Percentiles rank a stretch among this genome's conserved stretches.
Conservation (phyloP, 2,329 filamentous ascomycete genomes). For the Epichloe sp. region DNA sequence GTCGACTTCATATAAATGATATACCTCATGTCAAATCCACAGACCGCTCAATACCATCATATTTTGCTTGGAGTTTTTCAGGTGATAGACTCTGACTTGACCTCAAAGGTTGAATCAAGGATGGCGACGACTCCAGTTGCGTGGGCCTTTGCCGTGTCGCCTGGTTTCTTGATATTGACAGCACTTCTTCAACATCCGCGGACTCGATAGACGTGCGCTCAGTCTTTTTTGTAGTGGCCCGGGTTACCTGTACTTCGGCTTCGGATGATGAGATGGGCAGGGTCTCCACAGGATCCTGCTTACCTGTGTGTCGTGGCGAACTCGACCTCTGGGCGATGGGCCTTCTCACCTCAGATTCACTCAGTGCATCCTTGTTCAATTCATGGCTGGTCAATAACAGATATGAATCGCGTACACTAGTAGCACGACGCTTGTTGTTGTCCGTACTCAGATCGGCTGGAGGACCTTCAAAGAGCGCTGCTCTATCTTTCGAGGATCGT, state of each 20-base stretch:
- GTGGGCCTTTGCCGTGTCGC: not conserved
- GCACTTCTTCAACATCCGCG: slow-evolving; percentile 2
- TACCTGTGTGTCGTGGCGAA: not conserved
- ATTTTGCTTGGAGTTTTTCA: slow-evolving; percentile 6
- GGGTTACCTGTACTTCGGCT: not conserved
- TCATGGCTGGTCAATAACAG: not conserved
- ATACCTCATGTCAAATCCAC: slow-evolving; percentile 8
- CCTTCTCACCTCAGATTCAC: not conserved
- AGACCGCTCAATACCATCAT: slow-evolving; percentile 21
- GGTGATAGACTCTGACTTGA: slow-evolving; percentile 4
- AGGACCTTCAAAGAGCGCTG: slow-evolving; percentile 9
- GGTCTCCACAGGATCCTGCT: not conserved
- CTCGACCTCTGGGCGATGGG: not conserved
- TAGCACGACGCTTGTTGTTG: not conserved
- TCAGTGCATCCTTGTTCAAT: not conserved
- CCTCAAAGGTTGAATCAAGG: slow-evolving; percentile 3
- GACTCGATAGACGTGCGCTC: not conserved
- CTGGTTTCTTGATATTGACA: not conserved
- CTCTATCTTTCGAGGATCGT: slow-evolving; percentile 2
- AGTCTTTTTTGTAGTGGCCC: not conserved
- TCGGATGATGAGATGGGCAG: slow-evolving; percentile 6
- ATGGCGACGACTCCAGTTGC: not conserved
- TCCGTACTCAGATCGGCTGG: slow-evolving; percentile 10
- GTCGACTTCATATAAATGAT: not conserved
- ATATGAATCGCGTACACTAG: not conserved